Base-by-base conservation (phyloP, 768 basidiomycete genomes). In the Leccinum imitatum region DNA sequence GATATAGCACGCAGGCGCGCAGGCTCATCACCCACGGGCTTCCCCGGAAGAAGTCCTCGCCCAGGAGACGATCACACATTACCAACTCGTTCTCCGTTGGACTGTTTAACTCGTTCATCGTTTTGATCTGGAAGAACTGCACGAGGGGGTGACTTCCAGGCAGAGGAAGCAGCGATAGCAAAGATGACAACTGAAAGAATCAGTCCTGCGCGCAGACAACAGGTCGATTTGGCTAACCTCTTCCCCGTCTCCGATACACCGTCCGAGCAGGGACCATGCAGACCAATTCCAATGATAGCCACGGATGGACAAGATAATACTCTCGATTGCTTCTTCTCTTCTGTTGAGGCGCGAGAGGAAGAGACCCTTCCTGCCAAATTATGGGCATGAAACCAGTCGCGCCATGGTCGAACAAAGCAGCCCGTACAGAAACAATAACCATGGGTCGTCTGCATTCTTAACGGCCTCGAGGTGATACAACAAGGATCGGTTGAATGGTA, bases 221-320 rank as follows among this genome's bases (percentile, higher is more conserved):
- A 19, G 6, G 47, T 30, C 23, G 33, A 58, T 50, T 50, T 46
- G 46, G 37, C 71, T 39, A 57, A 95, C 95, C 87, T 96, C 93
- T 76, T 94, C 91, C 15, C 85, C 86, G 62, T 94, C 92, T 14
- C 84, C 83, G 33, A 95, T 81, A 69, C 91, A 90, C 56, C 84
- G 85, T 3, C 83, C 82, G n/a, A 98, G 78, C 47, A 93, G 80
- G 8, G 83, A 77, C 95, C 95, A 98, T n/a, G 86, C 79, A 27
- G 91, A 90, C 95, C 95, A 98, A 70, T 98, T 98, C 87, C 92
- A 98, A 13, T 91, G 89, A 67, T 87, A 92, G 6, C 81, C 80
- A 39, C 82, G 80, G 47, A 96, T 87, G 13, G 93, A 95, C 35
- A 85, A 75, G 17, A 97, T 78, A 14, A 85, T 83, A 64, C 79